Conservation (phyloP, 2,329 filamentous ascomycete species). For the Epichloe typhina region DNA sequence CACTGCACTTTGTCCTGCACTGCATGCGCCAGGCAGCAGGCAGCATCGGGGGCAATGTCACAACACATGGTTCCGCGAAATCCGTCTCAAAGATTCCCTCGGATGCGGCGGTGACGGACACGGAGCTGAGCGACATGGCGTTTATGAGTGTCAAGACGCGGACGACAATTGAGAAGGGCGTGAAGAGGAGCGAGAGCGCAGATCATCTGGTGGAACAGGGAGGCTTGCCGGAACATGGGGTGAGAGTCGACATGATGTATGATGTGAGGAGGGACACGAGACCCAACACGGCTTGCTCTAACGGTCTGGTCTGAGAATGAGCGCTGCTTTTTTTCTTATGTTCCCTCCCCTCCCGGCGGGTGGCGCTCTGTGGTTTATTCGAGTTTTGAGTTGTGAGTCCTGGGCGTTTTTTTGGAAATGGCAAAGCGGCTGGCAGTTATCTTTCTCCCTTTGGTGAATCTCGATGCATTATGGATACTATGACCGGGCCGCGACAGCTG, state of each 20-base stretch:
- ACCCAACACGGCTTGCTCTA: slow-evolving; percentile 5
- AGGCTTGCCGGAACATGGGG: slow-evolving; percentile 4
- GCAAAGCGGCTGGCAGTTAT: too few species aligned
- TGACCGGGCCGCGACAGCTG: too few species aligned
- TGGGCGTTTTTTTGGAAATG: too few species aligned
- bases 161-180: slow-evolving; percentile 8
- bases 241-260: slow-evolving; percentile 9
- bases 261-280: slow-evolving; percentile 7
- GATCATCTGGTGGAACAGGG: slow-evolving; percentile 7
- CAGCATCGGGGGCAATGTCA: slow-evolving; percentile 1
- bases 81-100: neutral
- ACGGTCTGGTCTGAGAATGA: neutral
- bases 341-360: too few species aligned
- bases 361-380: too few species aligned
- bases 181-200: slow-evolving; percentile 1
- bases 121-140: slow-evolving; percentile 6
- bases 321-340: too few species aligned
- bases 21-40: slow-evolving; percentile 5
- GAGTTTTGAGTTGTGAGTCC: too few species aligned
- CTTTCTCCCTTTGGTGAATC: too few species aligned
- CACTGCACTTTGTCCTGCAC: slow-evolving; percentile 8
- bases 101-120: slow-evolving; percentile 1
- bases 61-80: slow-evolving; percentile 2
- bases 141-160: slow-evolving; percentile 8
- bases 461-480: too few species aligned